phyloP scores from a whole-genome alignment of 495 filamentous ascomycete species.

The Xylaria venustula region DNA sequence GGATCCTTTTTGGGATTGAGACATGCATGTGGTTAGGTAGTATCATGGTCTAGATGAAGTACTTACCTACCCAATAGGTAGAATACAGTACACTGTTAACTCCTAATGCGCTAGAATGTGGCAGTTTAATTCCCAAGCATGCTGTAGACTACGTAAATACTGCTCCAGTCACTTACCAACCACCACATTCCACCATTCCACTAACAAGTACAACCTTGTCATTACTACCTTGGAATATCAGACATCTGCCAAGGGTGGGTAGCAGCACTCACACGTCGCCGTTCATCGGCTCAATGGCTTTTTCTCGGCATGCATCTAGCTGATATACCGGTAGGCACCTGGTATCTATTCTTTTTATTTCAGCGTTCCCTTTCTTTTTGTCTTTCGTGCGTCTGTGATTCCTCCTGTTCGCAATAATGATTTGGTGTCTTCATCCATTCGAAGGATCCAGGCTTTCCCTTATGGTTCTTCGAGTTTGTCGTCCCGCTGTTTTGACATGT shows the following conservation, averaged over 20 bases:
- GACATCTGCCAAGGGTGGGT: no score
- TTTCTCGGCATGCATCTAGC: conserved; percentile 2
- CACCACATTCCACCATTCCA: background rate
- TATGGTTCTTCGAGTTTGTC: background rate
- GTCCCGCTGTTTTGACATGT: background rate
- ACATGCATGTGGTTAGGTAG: background rate
- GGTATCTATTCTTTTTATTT: background rate
- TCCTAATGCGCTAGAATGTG: no score
- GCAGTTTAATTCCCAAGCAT: no score
- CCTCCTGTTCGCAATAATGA: background rate
- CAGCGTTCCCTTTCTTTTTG: background rate
- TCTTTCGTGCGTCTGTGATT: background rate
- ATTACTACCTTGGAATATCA: no score
- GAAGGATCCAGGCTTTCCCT: no score
- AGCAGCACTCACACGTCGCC: background rate
- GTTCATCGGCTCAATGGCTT: conserved; percentile 1
- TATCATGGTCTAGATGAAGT: background rate
- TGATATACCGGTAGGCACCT: no score
- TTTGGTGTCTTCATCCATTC: no score
- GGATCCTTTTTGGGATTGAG: background rate
- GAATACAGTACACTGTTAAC: no score
- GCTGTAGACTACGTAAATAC: background rate
- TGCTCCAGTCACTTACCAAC: background rate
- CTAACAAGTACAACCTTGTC: no score
- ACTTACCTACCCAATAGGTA: background rate